These are phyloP conservation scores for Vigna nakashimae DNA, from an alignment of 306 rosid species.

Conservation along the genomic window DNA sequence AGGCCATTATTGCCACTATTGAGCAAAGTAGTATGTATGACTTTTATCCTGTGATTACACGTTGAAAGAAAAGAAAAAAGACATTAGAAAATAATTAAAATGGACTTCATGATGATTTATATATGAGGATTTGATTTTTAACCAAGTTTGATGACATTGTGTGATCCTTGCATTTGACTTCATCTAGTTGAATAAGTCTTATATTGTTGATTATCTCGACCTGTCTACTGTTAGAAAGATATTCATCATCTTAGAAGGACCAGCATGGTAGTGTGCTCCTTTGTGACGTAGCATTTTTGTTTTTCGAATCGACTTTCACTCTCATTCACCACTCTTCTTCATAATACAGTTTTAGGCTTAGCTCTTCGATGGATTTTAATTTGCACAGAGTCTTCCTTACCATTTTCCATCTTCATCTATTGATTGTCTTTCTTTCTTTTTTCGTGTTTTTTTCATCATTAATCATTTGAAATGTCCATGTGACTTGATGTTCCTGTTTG, in stretches of 20 bases:
- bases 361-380: slow-evolving; percentile 52
- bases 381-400: not conserved
- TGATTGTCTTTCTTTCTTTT: not conserved
- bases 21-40: no score
- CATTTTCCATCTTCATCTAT: not conserved
- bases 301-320: slow-evolving; percentile 65
- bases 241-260: not conserved
- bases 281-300: slow-evolving; percentile 77
- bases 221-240: slow-evolving; percentile 9
- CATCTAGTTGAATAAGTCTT: not conserved
- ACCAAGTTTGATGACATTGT: not conserved
- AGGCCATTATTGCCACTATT: no score
- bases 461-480: slow-evolving; percentile 16
- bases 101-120: not conserved
- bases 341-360: slow-evolving; percentile 37
- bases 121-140: not conserved
- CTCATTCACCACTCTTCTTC: slow-evolving; percentile 37
- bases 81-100: no score
- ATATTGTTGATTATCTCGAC: not conserved
- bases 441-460: not conserved
- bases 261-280: slow-evolving; percentile 15
- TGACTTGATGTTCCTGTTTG: not conserved
- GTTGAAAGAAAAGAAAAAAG: no score
- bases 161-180: not conserved
- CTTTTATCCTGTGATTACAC: no score